Base-by-base conservation (phyloP, 805 yeast genomes). In the Saccharomycopsis capsularis region DNA sequence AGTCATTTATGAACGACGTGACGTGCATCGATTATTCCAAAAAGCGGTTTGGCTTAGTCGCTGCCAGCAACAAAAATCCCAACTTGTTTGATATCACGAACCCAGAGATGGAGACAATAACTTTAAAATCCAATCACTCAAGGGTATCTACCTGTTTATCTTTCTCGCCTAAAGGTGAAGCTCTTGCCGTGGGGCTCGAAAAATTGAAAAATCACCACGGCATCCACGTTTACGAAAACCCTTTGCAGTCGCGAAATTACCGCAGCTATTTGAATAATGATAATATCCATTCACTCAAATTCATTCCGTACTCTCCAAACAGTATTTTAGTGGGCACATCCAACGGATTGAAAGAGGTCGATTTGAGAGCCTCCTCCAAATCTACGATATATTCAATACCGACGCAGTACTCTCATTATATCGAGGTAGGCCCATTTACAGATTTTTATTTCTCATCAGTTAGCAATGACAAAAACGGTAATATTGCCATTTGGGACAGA, bases 401-500 rank as follows among this genome's bases (percentile, higher is more conserved):
- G 4, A 51, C 54, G 3, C 13, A 18, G 13, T 51, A 38, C 25
- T 39, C 48, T 15, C 36, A 50, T 11, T 40, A 45, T 23, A 42
- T 52, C 23, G 48, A 46, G 4, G 42, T 43, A 25, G 55, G 53
- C 13, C 53, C 52, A 21, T 52, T 44, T 15, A 15, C 15, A 3
- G 53, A 46, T n/a, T n/a, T 38, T 27, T 52, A 38, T 24, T 52
- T 52, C 22, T 19, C 48, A 16, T 45, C 51, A 4, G 48, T 52
- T 2, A 47, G 50, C 35, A 49, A 46, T 30, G 40, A 30, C 34
- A 44, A 48, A 37, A 16, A 24, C 30, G 52, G 52, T 3, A 48
- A 40, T 15, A 16, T 51, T 15, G 54, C 54, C 16, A 42, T 51
- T 16, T 52, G 53, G 53, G 55, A 52, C 39, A 25, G 53, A 21